A percentile compares a stretch with the other conserved stretches of the same genome.
These are phyloP conservation scores for Corylus avellana DNA, from an alignment of 306 rosid genomes.

Conservation along the genomic window DNA sequence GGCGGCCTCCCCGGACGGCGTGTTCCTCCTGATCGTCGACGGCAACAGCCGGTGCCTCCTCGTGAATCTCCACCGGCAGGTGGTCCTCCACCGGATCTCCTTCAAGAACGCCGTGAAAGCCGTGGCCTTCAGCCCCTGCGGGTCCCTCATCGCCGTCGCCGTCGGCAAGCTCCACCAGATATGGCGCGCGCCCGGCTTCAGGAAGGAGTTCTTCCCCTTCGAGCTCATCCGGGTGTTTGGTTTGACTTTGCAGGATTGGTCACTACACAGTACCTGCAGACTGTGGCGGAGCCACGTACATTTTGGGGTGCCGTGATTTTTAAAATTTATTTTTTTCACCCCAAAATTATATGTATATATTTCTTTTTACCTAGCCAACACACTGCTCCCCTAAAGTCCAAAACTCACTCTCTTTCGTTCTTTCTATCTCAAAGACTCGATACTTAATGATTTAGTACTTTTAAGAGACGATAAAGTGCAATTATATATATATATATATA, in stretches of 20 bases:
- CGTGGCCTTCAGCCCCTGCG: conserved; percentile 41
- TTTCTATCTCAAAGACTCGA: too few species aligned
- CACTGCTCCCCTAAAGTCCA: too few species aligned
- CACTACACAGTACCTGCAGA: conserved; percentile 90
- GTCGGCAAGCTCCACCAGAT: conserved; percentile 76
- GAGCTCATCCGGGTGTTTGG: conserved; percentile 66
- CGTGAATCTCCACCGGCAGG: conserved; percentile 86
- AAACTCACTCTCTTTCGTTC: too few species aligned
- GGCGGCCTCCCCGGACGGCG: conserved; percentile 78
- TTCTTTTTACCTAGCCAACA: too few species aligned
- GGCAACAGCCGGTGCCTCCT: conserved; percentile 72
- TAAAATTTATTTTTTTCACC: too few species aligned
- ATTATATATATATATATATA: too few species aligned
- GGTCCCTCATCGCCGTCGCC: conserved; percentile 63
- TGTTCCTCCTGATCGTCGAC: conserved; percentile 76
- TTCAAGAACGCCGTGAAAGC: conserved; percentile 68
- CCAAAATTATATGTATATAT: too few species aligned
- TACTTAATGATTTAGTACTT: too few species aligned
- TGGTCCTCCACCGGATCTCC: conserved; percentile 75
- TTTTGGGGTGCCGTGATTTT: too few species aligned
- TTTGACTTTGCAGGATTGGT: conserved; percentile 73
- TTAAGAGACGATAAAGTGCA: too few species aligned
- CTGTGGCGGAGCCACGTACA: too few species aligned
- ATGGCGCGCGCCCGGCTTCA: conserved; percentile 86
- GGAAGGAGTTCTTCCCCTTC: conserved; percentile 63